Base-by-base conservation (phyloP, 2,329 filamentous ascomycete genomes). In the Cladosporium sp. region DNA sequence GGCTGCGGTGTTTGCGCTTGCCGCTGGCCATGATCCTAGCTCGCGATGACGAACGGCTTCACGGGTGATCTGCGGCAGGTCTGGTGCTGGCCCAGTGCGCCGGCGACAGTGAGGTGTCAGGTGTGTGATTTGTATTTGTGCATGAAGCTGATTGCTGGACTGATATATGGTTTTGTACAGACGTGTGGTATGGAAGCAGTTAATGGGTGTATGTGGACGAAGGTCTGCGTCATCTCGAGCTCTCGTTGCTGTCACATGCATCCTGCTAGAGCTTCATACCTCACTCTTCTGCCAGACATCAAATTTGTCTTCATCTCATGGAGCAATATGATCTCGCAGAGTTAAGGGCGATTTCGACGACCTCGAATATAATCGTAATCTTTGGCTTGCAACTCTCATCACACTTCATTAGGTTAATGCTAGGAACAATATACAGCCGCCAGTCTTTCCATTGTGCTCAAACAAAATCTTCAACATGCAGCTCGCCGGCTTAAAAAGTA, bases 1-100 rank as follows among this genome's bases (percentile, higher is more conserved):
- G 51, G 49, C 47, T 36, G 32, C 30, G 52, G 52, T 55, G 61
- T 64, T 64, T 64, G 61, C 61, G 61, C 49, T 63, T 63, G 49
- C 60, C 60, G 32, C 32, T 28, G 34, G 57, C 38, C 57, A 59
- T 59, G 34, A 36, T 36, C 12, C 34, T 36, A 36, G 34, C 34
- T 12, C 28, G 7, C 57, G 34, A 59, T 59, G 57, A 59, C 57
- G 57, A 47, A 59, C 18, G 15, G 52, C 30, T 57, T 59, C 57
- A 38, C 57, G 36, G 57, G 34, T 38, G 57, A 59, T 47, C 57
- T 47, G 57, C 57, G 57, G 57, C 38, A n/a, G 18, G 36, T 41
- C 36, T 26, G 18, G 34, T 28, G 21, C 24, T 28, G 54, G 54
- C 54, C 10, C 55, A 24, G 38, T 47, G 57, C 24, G 24, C 15